A percentile compares a stretch with the other conserved stretches of the same genome.
Conservation (phyloP, 2,329 filamentous ascomycete species). For the Neospermospora avenae region DNA sequence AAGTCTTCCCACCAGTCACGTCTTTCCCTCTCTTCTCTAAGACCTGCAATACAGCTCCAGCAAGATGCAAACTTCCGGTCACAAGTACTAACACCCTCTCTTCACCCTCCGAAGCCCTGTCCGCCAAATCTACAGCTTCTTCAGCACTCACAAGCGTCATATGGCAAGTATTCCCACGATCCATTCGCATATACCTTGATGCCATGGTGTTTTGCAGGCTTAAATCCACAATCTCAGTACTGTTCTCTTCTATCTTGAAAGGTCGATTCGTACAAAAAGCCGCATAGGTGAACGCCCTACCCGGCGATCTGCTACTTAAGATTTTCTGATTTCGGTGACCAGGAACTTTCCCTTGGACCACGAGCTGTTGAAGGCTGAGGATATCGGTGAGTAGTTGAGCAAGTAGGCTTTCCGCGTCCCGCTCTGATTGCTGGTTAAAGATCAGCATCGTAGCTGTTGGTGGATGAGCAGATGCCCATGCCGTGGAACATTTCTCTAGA, state of each 20-base stretch:
- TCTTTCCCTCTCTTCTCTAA: slow-evolving; percentile 38
- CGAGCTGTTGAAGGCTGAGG: not conserved
- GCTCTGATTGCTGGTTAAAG: slow-evolving; percentile 84
- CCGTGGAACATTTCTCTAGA: slow-evolving; percentile 40
- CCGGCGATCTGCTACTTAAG: too few relatives aligned
- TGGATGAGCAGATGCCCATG: not conserved
- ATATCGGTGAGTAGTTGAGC: slow-evolving; percentile 59
- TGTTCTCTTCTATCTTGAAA: slow-evolving; percentile 43
- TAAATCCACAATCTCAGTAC: slow-evolving; percentile 44
- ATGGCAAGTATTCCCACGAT: slow-evolving; percentile 42
- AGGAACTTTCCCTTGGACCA: too few relatives aligned
- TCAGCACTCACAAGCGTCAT: slow-evolving; percentile 65
- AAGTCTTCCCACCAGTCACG: not conserved
- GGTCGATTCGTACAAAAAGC: slow-evolving; percentile 78
- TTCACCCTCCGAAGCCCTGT: slow-evolving; percentile 37
- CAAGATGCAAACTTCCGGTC: slow-evolving; percentile 82
- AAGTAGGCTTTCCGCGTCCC: slow-evolving; percentile 68
- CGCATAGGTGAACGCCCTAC: slow-evolving; percentile 60
- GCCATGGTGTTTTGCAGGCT: slow-evolving; percentile 68
- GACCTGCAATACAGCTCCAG: slow-evolving; percentile 73
- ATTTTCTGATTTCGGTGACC: too few relatives aligned
- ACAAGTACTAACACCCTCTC: slow-evolving; percentile 61
- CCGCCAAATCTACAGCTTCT: slow-evolving; percentile 56
- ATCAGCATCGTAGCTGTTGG: slow-evolving; percentile 53
- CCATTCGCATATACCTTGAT: slow-evolving; percentile 54